Percentiles rank a stretch among this genome's conserved stretches.
Evolutionary conservation across 106 monocot genomes (phyloP).

Genomic region (Apostasia ramifera): DNA sequence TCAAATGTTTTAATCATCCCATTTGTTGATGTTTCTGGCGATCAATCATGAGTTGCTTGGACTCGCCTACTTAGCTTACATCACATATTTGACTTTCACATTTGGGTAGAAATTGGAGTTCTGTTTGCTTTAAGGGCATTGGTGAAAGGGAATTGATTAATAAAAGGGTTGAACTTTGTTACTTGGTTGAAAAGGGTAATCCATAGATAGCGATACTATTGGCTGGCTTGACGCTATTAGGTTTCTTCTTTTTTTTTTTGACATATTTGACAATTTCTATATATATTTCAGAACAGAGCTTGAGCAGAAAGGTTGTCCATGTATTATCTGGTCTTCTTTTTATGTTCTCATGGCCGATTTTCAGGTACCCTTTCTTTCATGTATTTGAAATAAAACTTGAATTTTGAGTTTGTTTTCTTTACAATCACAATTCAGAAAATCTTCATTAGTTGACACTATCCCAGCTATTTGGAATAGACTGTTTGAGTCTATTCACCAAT

Average conservation of each 20-base stretch:
- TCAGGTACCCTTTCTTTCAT: conserved; percentile 48
- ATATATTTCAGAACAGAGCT: conserved; percentile 45
- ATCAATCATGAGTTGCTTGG: not conserved
- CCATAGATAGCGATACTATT: not conserved
- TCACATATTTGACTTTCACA: not conserved
- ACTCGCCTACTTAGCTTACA: too few relatives aligned
- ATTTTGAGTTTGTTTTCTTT: too few relatives aligned
- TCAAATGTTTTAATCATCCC: too few relatives aligned
- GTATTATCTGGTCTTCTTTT: conserved; percentile 85
- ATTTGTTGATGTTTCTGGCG: not conserved
- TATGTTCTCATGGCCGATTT: conserved; percentile 87
- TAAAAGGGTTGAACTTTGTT: not conserved
- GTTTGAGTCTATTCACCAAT: not conserved
- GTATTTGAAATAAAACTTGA: not conserved
- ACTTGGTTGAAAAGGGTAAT: not conserved
- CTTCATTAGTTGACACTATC: too few relatives aligned
- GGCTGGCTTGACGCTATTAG: not conserved
- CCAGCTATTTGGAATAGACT: too few relatives aligned
- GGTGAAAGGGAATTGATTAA: not conserved
- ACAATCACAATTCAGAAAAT: too few relatives aligned
- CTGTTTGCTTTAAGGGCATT: not conserved
- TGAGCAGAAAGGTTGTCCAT: conserved; percentile 96
- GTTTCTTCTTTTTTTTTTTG: not conserved
- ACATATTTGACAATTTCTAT: conserved; percentile 7
- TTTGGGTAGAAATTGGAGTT: not conserved